Conservation (phyloP, 352 stramenopile genomes). For the Phytophthora boehmeriae region DNA sequence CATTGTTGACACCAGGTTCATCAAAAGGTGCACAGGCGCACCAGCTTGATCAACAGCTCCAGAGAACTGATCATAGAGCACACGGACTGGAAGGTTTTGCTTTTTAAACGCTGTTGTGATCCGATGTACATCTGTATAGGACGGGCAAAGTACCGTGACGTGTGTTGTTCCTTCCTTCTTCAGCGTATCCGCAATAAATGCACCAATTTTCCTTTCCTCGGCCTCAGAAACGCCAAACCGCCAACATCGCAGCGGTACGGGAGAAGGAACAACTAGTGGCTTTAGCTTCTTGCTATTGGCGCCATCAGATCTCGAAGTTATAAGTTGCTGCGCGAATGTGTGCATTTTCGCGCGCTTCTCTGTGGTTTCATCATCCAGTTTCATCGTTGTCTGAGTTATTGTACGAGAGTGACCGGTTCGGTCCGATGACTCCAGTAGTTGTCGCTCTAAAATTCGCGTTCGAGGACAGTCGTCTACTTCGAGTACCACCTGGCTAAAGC, state of each 20-base stretch:
- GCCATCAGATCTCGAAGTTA: constrained; percentile 7
- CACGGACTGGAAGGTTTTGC: constrained; percentile 39
- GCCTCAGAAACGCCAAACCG: constrained; percentile 22
- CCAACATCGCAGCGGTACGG: constrained; percentile 32
- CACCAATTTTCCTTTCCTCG: constrained; percentile 28
- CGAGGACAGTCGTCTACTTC: constrained; percentile 35
- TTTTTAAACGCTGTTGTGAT: constrained; percentile 39
- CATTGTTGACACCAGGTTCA: constrained; percentile 60
- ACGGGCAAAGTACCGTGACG: constrained; percentile 44
- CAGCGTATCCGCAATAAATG: constrained; percentile 23
- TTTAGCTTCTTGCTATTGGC: not conserved
- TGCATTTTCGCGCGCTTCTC: constrained; percentile 27
- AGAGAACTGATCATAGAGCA: constrained; percentile 7
- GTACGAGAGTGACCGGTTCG: not conserved
- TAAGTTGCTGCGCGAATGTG: constrained; percentile 28
- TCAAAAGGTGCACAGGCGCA: constrained; percentile 49
- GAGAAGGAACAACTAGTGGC: not conserved
- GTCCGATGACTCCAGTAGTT: constrained; percentile 27
- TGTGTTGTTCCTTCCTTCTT: constrained; percentile 6
- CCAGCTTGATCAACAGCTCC: constrained; percentile 15
- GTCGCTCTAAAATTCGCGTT: constrained; percentile 41
- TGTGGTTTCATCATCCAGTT: not conserved
- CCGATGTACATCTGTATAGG: constrained; percentile 42
- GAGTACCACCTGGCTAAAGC: constrained; percentile 53
- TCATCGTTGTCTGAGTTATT: constrained; percentile 11